Evolutionary conservation across 805 yeast genomes (phyloP), one percentile per base, ranked within the genome.

Genomic region (Candida verbasci): DNA sequence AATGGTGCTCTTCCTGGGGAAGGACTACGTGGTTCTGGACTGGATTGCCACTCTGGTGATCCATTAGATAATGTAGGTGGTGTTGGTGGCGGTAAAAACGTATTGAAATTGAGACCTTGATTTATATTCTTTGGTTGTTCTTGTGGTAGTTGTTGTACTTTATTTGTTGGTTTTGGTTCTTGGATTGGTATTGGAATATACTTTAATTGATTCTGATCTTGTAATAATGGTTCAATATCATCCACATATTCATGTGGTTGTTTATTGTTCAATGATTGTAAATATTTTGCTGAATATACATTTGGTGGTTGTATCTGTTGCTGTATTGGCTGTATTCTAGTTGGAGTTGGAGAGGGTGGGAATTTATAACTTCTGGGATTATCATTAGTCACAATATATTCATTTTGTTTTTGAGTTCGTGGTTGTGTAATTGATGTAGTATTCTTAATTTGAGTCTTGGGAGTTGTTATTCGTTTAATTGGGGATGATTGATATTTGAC

Each of bases 281-380:
- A 48, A 42, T 69, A 71, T 44, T 64, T 70, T 4, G 60, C 75
- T 2, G 73, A 64, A 41, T 57, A 71, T 24, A 45, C 51, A 37
- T 57, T 59, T 1, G 45, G 44, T 0, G 27, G 6, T 15, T 24
- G n/a, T 16, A 20, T 4, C 17, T 6, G 17, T 16, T 30, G 24
- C 14, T 11, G 40, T n/a, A 4, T 8, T 5, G 29, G 31, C 12
- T 6, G 21, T 20, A 3, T 16, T 31, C 6, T 15, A 18, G 44
- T 34, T 0, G 62, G 53, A 4, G 58, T 43, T 11, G 72, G 66
- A 1, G 66, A 58, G 4, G 70, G 63, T 1, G 85, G 86, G 46
- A 80, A 80, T 51, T 72, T 78, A 55, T 75, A 80, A 3, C 68
- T 55, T n/a, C 57, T 65, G 4, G 78, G 76, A 28, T 55, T 58